Base-by-base conservation (phyloP, 495 filamentous ascomycete genomes). In the Talaromyces stipitatus region DNA sequence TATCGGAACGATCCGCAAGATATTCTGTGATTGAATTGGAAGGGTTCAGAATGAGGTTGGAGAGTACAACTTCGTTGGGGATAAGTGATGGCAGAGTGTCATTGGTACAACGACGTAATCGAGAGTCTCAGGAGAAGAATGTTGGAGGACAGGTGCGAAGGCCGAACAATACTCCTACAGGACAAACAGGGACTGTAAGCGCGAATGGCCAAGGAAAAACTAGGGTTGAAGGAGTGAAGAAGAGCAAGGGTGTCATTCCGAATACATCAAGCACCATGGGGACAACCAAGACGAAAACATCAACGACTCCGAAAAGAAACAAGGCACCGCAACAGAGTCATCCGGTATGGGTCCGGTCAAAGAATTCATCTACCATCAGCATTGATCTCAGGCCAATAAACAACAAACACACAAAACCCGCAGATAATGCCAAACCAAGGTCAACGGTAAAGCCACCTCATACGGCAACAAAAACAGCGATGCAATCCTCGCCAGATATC, bases 341-440 rank as follows among this genome's bases (percentile, higher is more conserved):
- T 30, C 48, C 48, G 16, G 48, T 51, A n/a, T 51, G 48, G 48
- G 48, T 51, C 5, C 48, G 48, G 0, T 51, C 48, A 5, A 51
- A 51, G 22, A 51, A 51, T 9, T 51, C 48, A 2, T 51, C 48
- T 28, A 51, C 48, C 7, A 51, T 26, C 14, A 30, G 24, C 12
- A 28, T 51, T 27, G 22, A 51, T 27, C 24, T 30, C 4, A 30
- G 48, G 30, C 24, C 12, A 11, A 16, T 14, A 26, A 29, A 30
- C 4, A 10, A 5, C 4, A 24, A 26, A 11, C 6, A 12, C 11
- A 51, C 9, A 28, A 4, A 12, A 29, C 4, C 48, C 6, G 26
- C 7, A 16, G 48, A 30, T 10, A 12, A 51, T 0, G 8, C 16
- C 23, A 11, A 51, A 30, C 1, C 14, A 3, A 51, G 27, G 24